phyloP scores from a whole-genome alignment of 1,284 basidiomycete species.

The Psilocybe mexicana region DNA sequence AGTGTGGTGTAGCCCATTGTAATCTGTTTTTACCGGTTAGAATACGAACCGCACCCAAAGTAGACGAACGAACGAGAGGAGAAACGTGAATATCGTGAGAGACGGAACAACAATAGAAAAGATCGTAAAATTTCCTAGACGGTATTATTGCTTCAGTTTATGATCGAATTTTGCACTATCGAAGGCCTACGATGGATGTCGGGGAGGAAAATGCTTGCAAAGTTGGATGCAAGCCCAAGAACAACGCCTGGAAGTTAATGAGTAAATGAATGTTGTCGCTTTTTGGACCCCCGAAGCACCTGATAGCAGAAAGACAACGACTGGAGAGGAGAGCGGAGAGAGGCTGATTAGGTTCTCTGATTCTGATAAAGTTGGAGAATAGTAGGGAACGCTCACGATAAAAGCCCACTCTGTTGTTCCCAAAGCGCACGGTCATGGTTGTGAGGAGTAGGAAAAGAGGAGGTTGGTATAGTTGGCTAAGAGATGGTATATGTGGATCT shows the following conservation, averaged over 20 bases:
- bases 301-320: slow-evolving; percentile 57
- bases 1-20: slow-evolving; percentile 66
- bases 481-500: slow-evolving; percentile 7
- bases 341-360: slow-evolving; percentile 4
- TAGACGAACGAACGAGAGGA: slow-evolving; percentile 48
- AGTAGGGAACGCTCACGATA: slow-evolving; percentile 40
- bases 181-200: slow-evolving; percentile 54
- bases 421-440: slow-evolving; percentile 59
- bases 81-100: slow-evolving; percentile 58
- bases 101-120: slow-evolving; percentile 66
- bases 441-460: neutral
- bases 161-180: neutral
- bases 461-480: neutral
- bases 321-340: slow-evolving; percentile 34
- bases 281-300: slow-evolving; percentile 30
- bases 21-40: slow-evolving; percentile 40
- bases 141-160: neutral
- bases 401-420: slow-evolving; percentile 49
- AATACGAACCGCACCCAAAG: slow-evolving; percentile 3
- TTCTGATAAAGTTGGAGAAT: slow-evolving; percentile 3
- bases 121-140: slow-evolving; percentile 64
- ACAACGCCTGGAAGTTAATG: slow-evolving; percentile 44
- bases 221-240: slow-evolving; percentile 66
- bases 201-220: slow-evolving; percentile 66
- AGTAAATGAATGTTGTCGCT: neutral